Conservation (phyloP, 2,329 filamentous ascomycete genomes). For the Gremmenia infestans region DNA sequence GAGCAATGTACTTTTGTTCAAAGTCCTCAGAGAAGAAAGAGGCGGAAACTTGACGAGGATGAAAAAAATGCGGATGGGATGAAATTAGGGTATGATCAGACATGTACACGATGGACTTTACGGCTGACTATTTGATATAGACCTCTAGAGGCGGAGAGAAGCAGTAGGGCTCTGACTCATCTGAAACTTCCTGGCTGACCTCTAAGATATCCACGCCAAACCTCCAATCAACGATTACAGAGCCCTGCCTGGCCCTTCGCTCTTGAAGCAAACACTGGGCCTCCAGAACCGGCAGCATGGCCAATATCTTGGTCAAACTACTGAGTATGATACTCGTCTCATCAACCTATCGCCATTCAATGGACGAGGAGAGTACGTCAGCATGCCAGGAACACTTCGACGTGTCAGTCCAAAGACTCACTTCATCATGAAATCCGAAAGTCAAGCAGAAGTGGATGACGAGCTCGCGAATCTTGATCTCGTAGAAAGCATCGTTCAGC, state of each 20-base stretch:
- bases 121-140: conserved; percentile 6
- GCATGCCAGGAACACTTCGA: conserved; percentile 61
- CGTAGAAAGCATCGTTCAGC: conserved; percentile 24
- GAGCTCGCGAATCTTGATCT: conserved; percentile 27
- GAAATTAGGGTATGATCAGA: conserved; percentile 19
- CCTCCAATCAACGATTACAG: conserved; percentile 39
- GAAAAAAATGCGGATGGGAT: conserved; percentile 18
- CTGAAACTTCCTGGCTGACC: conserved; percentile 1
- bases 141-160: conserved; percentile 20
- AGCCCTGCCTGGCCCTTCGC: conserved; percentile 57
- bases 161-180: conserved; percentile 3
- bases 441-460: conserved; percentile 49
- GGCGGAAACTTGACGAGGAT: conserved; percentile 62
- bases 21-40: conserved; percentile 70
- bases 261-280: conserved; percentile 64
- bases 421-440: conserved; percentile 71
- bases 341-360: conserved; percentile 77
- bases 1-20: conserved; percentile 72
- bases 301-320: conserved; percentile 75
- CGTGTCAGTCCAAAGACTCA: conserved; percentile 71
- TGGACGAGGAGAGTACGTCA: conserved; percentile 69
- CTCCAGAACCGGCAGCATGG: conserved; percentile 71
- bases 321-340: conserved; percentile 74
- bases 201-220: conserved; percentile 14
- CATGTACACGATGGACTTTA: background rate